Evolutionary conservation across 1,139 yeast species (phyloP), one percentile per base, ranked within the genome.

Genomic region (Debaryomycetaceae sp.): DNA sequence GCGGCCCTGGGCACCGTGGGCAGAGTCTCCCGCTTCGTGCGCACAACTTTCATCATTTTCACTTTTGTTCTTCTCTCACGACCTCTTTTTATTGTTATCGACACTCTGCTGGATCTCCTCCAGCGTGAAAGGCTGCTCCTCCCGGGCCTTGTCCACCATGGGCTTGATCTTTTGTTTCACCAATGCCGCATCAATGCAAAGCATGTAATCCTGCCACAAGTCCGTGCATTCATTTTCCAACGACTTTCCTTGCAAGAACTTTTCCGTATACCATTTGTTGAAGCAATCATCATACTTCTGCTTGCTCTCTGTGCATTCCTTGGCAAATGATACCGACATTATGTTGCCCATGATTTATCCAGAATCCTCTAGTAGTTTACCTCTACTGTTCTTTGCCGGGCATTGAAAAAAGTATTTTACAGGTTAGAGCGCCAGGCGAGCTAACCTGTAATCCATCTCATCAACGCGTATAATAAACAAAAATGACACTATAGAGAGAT

Each of bases 271-370:
- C 98, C 98, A 93, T 54, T 78, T 78, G 66, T 89, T 90, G 71
- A 93, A 93, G 64, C 99, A 93, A 59, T 84, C 86, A 60, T 93
- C 98, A 61, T 93, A 93, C 56, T 82, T 79, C 54, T 81, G 81
- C 65, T 93, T 93, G 50, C 86, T 80, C 36, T 83, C 87, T 22
- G 96, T 89, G 66, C 99, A 93, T 68, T 93, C 98, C 22, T 97
- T 97, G 38, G 98, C 98, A 74, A 93, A 87, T 49, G 97, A 89
- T 7, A 87, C 84, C 24, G 97, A 90, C 95, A 91, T 86, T 48
- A 75, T 71, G 67, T 83, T 84, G 46, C 93, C 93, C 93, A 86
- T 85, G n/a, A 36, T 36, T 14, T 36, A 13, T 7, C 24, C 7
- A 17, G 7, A 36, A 11, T 2, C 31, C 7, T 24, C 9, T 37